Percentiles rank a stretch among this genome's conserved stretches.
Evolutionary conservation across 2,329 filamentous ascomycete species (phyloP).

Genomic region (Pseudocercospora vitis): DNA sequence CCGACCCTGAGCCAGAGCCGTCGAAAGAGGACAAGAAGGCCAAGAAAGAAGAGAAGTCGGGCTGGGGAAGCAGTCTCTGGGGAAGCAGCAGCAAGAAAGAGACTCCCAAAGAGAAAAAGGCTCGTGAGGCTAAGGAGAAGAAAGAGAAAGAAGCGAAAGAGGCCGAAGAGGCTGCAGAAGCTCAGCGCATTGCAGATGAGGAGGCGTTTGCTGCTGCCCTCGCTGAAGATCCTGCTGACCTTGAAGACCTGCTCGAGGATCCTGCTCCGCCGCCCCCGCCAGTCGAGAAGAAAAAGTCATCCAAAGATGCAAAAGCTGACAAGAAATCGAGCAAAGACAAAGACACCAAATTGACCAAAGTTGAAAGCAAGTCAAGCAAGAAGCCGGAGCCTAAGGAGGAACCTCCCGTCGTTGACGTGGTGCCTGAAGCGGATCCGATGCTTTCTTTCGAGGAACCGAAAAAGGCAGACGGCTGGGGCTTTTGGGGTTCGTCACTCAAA

Average conservation of each 20-base stretch:
- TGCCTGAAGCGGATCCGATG: constrained; percentile 21
- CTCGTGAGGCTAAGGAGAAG: constrained; percentile 48
- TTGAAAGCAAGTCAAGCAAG: constrained; percentile 34
- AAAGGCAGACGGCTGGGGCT: constrained; percentile 42
- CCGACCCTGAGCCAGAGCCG: constrained; percentile 21
- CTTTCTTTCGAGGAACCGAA: constrained; percentile 24
- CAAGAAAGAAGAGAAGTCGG: constrained; percentile 45
- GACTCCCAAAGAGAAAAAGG: constrained; percentile 36
- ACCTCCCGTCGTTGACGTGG: constrained; percentile 26
- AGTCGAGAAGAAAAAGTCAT: constrained; percentile 29
- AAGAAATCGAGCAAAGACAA: constrained; percentile 33
- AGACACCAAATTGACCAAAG: constrained; percentile 29
- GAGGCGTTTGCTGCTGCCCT: constrained; percentile 40
- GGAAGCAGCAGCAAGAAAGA: constrained; percentile 40
- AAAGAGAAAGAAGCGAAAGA: constrained; percentile 47
- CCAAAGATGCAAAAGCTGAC: constrained; percentile 26
- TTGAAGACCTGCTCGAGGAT: constrained; percentile 37
- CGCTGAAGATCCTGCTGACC: constrained; percentile 38
- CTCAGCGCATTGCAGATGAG: constrained; percentile 38
- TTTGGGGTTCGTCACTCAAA: constrained; percentile 49
- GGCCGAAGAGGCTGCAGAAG: constrained; percentile 40
- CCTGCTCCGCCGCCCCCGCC: constrained; percentile 15
- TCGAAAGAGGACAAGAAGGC: constrained; percentile 44
- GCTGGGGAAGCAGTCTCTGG: constrained; percentile 35
- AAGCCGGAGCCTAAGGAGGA: constrained; percentile 39